Evolutionary conservation across 2,329 filamentous ascomycete species (phyloP), one percentile per base, ranked within the genome.

Genomic region (Mollisiaceae sp.): DNA sequence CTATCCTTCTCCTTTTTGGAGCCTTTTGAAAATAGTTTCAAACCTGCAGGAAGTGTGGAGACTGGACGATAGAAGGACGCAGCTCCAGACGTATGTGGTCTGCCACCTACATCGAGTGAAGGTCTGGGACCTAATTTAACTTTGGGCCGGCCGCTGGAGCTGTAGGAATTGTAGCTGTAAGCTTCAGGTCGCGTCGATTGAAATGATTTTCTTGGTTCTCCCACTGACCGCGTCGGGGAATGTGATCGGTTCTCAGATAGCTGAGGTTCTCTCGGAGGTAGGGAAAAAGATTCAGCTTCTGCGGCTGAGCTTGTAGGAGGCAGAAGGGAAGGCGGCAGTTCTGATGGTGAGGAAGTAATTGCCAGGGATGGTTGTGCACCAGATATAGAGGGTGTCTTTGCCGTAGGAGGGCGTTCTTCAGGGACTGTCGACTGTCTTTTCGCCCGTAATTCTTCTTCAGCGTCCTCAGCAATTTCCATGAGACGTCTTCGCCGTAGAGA

Each of bases 401-500:
- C 68, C 43, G 71, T 75, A 14, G 69, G 61, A 55, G 74, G 67
- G 24, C 66, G 70, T 72, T 85, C 79, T 74, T 85, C 82, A 22
- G 80, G 79, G 8, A 83, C 80, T 8, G 84, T 78, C 1, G 85
- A 88, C 73, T 89, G 83, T 62, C 86, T 81, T 73, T 88, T 89
- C 35, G 86, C 82, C 69, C 86, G 79, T 65, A 84, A 81, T 66
- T 82, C 79, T 62, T 89, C 87, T 73, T 97, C 73, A 62, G 90
- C 91, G 79, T 95, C 92, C 79, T 98, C 95, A n/a, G 91, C 89
- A 76, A 98, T 97, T 79, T 97, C 94, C 80, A 94, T 90, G 72
- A 98, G 82, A 70, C 92, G 89, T 73, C 90, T 87, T 74, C 89
- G 85, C 65, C 91, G 87, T 70, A 93, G 82, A 5, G 93, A 96